Conservation (phyloP, 176 grass and related monocot genomes). For the Pharus latifolius region DNA sequence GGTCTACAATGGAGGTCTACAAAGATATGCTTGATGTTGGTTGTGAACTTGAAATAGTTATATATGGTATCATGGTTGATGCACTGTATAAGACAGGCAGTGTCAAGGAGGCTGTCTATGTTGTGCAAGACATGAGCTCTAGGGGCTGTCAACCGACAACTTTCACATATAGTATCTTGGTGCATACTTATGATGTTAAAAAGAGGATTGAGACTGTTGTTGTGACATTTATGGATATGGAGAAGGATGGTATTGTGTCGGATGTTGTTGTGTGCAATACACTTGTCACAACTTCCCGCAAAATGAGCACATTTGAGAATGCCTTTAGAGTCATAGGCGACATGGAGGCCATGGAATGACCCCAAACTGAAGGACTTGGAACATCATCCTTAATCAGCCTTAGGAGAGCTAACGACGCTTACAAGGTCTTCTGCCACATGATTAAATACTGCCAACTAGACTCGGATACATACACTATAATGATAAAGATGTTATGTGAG, state of each 20-base stretch:
- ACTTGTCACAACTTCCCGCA: slow-evolving; percentile 69
- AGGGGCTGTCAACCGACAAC: slow-evolving; percentile 57
- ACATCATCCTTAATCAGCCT: slow-evolving; percentile 78
- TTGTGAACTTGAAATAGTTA: slow-evolving; percentile 83
- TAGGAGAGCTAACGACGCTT: slow-evolving; percentile 51
- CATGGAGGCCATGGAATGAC: slow-evolving; percentile 65
- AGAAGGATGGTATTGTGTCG: slow-evolving; percentile 65
- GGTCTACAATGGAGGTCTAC: slow-evolving; percentile 45
- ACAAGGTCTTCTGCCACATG: slow-evolving; percentile 72
- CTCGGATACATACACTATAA: slow-evolving; percentile 87
- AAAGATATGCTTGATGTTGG: slow-evolving; percentile 57
- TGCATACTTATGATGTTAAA: slow-evolving; percentile 74
- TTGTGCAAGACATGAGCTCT: slow-evolving; percentile 61
- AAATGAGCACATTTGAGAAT: slow-evolving; percentile 63
- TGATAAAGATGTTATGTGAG: slow-evolving; percentile 96
- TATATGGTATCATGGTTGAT: slow-evolving; percentile 92
- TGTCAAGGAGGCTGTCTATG: slow-evolving; percentile 58
- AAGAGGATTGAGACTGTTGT: slow-evolving; percentile 80
- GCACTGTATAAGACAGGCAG: slow-evolving; percentile 67
- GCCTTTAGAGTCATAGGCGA: slow-evolving; percentile 67
- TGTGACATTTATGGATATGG: slow-evolving; percentile 73
- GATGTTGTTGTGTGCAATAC: slow-evolving; percentile 90
- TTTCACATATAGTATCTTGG: slow-evolving; percentile 76
- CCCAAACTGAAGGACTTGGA: slow-evolving; percentile 73
- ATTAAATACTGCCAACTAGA: slow-evolving; percentile 77